Conservation (phyloP, 108 stramenopile genomes). For the Parmales sp. region DNA sequence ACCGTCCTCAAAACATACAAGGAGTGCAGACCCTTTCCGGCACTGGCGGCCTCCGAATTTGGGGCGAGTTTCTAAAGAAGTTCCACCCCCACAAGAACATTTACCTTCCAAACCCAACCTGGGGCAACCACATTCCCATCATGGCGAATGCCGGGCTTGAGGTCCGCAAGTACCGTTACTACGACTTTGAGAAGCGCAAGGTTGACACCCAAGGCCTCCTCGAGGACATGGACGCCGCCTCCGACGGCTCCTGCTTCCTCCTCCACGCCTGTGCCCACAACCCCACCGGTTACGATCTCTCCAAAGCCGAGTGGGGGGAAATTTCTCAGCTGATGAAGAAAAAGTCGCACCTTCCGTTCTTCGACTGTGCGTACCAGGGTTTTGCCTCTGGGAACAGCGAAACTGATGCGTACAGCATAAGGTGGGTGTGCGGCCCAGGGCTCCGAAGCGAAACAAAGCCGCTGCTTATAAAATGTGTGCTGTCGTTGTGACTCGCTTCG, state of each 20-base stretch:
- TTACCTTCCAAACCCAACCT: slow-evolving; percentile 86
- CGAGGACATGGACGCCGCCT: slow-evolving; percentile 66
- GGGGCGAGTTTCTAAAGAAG: slow-evolving; percentile 67
- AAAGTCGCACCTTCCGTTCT: slow-evolving; percentile 72
- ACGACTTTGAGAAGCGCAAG: slow-evolving; percentile 62
- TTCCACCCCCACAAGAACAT: slow-evolving; percentile 57
- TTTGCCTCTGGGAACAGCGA: slow-evolving; percentile 94
- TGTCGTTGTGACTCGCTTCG: no score
- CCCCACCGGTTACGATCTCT: slow-evolving; percentile 95
- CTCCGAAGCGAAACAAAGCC: no score
- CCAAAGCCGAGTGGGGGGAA: slow-evolving; percentile 73
- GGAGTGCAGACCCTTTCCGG: slow-evolving; percentile 89
- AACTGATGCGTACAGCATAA: slow-evolving; percentile 76
- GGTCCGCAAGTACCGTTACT: slow-evolving; percentile 79
- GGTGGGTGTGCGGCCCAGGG: no score
- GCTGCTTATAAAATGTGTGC: no score
- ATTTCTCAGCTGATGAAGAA: slow-evolving; percentile 61
- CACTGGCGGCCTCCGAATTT: slow-evolving; percentile 91
- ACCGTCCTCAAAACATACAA: slow-evolving; percentile 43
- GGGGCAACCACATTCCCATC: slow-evolving; percentile 96
- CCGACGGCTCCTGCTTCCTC: slow-evolving; percentile 72
- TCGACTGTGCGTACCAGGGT: slow-evolving; percentile 97
- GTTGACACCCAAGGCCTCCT: slow-evolving; percentile 78
- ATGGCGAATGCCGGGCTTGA: slow-evolving; percentile 74
- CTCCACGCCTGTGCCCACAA: slow-evolving; percentile 99